Percentiles rank a stretch among this genome's conserved stretches.
These are phyloP conservation scores for Teratosphaeria destructans DNA, from an alignment of 2,329 filamentous ascomycete genomes.

Conservation along the genomic window DNA sequence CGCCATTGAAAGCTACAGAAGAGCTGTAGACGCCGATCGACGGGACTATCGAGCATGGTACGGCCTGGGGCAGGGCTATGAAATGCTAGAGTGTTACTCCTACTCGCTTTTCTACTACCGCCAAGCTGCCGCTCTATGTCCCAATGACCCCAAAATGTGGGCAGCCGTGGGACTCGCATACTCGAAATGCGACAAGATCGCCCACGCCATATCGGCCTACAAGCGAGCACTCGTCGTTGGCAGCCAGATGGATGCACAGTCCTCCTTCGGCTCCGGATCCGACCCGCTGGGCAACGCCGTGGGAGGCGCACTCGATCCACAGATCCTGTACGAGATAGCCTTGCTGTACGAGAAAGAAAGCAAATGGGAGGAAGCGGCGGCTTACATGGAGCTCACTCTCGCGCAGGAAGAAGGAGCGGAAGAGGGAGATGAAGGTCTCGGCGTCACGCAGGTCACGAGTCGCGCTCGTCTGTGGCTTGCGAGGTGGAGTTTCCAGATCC, in stretches of 20 bases:
- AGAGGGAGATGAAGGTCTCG: slow-evolving; percentile 47
- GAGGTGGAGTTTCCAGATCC: slow-evolving; percentile 62
- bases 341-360: slow-evolving; percentile 73
- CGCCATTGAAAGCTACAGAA: slow-evolving; percentile 90
- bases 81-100: slow-evolving; percentile 94
- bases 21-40: slow-evolving; percentile 89
- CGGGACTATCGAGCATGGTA: slow-evolving; percentile 98
- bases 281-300: slow-evolving; percentile 37
- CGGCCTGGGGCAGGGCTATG: slow-evolving; percentile 90
- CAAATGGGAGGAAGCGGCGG: slow-evolving; percentile 68
- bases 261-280: slow-evolving; percentile 34
- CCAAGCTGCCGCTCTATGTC: slow-evolving; percentile 81
- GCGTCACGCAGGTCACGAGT: slow-evolving; percentile 82
- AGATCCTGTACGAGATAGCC: slow-evolving; percentile 83
- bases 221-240: slow-evolving; percentile 86
- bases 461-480: slow-evolving; percentile 93
- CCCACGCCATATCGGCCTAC: slow-evolving; percentile 89
- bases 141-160: slow-evolving; percentile 98
- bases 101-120: slow-evolving; percentile 98
- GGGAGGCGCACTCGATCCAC: slow-evolving; percentile 65
- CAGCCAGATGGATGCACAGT: slow-evolving; percentile 61
- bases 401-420: slow-evolving; percentile 73
- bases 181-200: slow-evolving; percentile 73
- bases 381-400: slow-evolving; percentile 92
- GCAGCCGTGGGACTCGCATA: slow-evolving; percentile 88